These are phyloP conservation scores for Suillus fuscotomentosus DNA, from an alignment of 768 basidiomycete genomes.

Conservation along the genomic window DNA sequence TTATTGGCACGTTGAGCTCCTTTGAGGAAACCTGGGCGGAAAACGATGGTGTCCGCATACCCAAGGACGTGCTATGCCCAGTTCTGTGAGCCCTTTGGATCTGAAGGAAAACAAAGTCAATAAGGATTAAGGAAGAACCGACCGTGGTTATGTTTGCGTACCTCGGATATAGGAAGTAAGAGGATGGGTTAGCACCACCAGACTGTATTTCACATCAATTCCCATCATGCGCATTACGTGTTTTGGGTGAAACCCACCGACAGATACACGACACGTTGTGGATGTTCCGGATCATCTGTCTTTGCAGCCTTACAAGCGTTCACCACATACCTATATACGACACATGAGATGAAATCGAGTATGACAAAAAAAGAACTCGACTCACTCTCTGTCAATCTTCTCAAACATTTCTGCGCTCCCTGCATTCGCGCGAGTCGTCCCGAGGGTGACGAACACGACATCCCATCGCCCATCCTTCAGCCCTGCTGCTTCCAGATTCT, in stretches of 20 bases:
- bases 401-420: slow-evolving; percentile 68
- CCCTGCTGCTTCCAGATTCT: slow-evolving; percentile 53
- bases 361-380: slow-evolving; percentile 7
- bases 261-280: slow-evolving; percentile 68
- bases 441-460: slow-evolving; percentile 74
- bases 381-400: slow-evolving; percentile 76
- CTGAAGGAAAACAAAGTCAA: slow-evolving; percentile 29
- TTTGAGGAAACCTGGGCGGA: slow-evolving; percentile 59
- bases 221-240: not conserved
- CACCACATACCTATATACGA: slow-evolving; percentile 59
- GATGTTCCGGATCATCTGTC: slow-evolving; percentile 37
- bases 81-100: slow-evolving; percentile 76
- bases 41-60: slow-evolving; percentile 68
- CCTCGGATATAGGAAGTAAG: slow-evolving; percentile 53
- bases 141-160: slow-evolving; percentile 17
- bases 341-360: not conserved
- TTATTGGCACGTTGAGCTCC: slow-evolving; percentile 44
- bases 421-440: slow-evolving; percentile 60
- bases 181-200: slow-evolving; percentile 49
- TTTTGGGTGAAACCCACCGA: slow-evolving; percentile 45
- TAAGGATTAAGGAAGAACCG: not conserved
- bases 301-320: slow-evolving; percentile 68
- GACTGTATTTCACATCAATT: slow-evolving; percentile 33
- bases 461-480: slow-evolving; percentile 64
- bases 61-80: slow-evolving; percentile 63